Conservation (phyloP, 2,329 filamentous ascomycete genomes). For the Colletotrichum filicis region DNA sequence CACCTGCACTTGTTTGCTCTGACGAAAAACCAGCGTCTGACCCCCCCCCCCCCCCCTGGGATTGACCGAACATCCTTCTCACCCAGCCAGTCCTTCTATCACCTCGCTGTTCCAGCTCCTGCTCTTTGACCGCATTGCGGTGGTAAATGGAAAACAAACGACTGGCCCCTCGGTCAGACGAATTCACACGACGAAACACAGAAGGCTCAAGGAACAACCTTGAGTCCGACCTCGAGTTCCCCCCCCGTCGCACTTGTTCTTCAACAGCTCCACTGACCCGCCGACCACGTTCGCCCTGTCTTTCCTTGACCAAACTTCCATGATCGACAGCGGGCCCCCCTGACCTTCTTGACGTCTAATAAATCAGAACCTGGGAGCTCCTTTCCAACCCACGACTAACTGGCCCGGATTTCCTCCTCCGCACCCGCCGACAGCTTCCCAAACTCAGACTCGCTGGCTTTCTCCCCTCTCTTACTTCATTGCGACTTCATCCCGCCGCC, state of each 20-base stretch:
- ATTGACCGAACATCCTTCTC: not conserved
- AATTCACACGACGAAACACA: slow-evolving; percentile 32
- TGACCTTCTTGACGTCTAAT: slow-evolving; percentile 28
- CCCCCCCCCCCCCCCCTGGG: not conserved
- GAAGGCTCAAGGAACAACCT: slow-evolving; percentile 31
- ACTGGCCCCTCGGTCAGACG: slow-evolving; percentile 32
- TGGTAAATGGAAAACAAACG: slow-evolving; percentile 19
- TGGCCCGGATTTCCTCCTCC: slow-evolving; percentile 1
- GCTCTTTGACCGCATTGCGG: slow-evolving; percentile 23
- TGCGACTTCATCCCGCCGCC: slow-evolving; percentile 5
- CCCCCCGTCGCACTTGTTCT: not conserved
- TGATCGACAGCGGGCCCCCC: slow-evolving; percentile 31
- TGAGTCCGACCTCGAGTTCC: slow-evolving; percentile 14
- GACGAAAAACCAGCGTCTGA: not conserved
- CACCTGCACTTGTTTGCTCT: not conserved
- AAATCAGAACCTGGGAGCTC: slow-evolving; percentile 10
- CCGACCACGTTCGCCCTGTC: slow-evolving; percentile 23
- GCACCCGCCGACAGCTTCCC: slow-evolving; percentile 11
- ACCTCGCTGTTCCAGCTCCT: not conserved
- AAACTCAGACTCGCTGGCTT: slow-evolving; percentile 18
- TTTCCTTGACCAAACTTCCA: slow-evolving; percentile 26
- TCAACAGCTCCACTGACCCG: slow-evolving; percentile 27
- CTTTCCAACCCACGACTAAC: slow-evolving; percentile 12
- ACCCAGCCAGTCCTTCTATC: not conserved
- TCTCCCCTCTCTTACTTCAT: slow-evolving; percentile 1